Percentiles rank a stretch among this genome's conserved stretches.
These are phyloP conservation scores for Phalaenopsis equestris DNA, from an alignment of 106 monocot species.

Conservation along the genomic window DNA sequence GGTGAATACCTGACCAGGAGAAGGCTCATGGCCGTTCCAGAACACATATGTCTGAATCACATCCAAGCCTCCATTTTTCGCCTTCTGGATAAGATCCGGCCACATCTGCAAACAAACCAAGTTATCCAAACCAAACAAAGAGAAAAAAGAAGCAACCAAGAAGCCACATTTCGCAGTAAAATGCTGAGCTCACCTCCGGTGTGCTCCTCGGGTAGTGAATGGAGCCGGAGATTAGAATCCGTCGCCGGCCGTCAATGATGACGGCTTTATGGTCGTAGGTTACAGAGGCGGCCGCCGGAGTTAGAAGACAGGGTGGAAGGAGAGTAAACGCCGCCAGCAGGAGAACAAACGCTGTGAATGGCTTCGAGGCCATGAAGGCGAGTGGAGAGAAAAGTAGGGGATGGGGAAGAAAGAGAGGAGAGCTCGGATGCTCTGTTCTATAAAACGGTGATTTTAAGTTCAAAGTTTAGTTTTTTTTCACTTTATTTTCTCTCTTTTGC, in stretches of 20 bases:
- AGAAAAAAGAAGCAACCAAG: slow-evolving; percentile 27
- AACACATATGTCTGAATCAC: slow-evolving; percentile 60
- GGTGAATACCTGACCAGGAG: slow-evolving; percentile 40
- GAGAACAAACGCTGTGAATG: not conserved
- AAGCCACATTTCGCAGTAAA: slow-evolving; percentile 16
- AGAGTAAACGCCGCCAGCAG: not conserved
- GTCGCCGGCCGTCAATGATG: slow-evolving; percentile 41
- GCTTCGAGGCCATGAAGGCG: not conserved
- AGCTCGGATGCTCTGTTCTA: not conserved
- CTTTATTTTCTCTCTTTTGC: not conserved
- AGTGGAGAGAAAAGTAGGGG: not conserved
- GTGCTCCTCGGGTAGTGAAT: slow-evolving; percentile 62
- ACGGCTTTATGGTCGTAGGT: slow-evolving; percentile 15
- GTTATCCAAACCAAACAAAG: slow-evolving; percentile 36
- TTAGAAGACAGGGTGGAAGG: not conserved
- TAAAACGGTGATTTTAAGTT: not conserved
- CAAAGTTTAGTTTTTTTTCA: not conserved
- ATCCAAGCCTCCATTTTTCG: slow-evolving; percentile 45
- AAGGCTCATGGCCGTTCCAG: slow-evolving; percentile 78
- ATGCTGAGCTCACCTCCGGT: slow-evolving; percentile 23
- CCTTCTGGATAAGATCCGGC: slow-evolving; percentile 29
- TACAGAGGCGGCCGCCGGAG: slow-evolving; percentile 10
- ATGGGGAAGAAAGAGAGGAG: not conserved
- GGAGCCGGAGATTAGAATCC: slow-evolving; percentile 54
- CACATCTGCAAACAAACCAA: slow-evolving; percentile 53